A percentile compares a stretch with the other conserved stretches of the same genome.
These are phyloP conservation scores for Diaporthe caulivora DNA, from an alignment of 2,329 filamentous ascomycete species.

Conservation along the genomic window DNA sequence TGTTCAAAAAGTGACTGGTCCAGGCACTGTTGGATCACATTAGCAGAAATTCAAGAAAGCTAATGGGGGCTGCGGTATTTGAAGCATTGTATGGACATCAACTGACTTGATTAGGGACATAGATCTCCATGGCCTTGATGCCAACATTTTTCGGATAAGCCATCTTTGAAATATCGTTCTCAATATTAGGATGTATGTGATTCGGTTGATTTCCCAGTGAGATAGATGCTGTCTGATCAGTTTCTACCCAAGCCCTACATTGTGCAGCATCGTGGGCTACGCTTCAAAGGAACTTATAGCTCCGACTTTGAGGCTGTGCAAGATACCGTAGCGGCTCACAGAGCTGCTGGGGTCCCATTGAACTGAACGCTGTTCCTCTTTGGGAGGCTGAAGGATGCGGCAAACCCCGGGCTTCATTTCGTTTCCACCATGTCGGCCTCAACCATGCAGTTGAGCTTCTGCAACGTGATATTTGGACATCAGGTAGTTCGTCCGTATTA, in stretches of 20 bases:
- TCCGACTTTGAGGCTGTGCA: not conserved
- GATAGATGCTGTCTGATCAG: not conserved
- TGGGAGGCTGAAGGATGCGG: not conserved
- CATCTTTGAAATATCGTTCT: conserved; percentile 62
- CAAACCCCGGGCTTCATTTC: conserved; percentile 1
- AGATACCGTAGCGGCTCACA: not conserved
- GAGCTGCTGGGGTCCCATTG: not conserved
- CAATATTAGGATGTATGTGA: not conserved
- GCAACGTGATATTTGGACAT: not conserved
- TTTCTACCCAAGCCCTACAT: accelerated
- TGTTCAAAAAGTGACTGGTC: conserved; percentile 86
- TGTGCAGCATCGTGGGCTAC: not conserved
- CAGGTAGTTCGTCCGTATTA: not conserved
- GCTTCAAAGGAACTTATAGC: not conserved
- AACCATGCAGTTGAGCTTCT: not conserved
- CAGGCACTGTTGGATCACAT: conserved; percentile 72
- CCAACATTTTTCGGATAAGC: conserved; percentile 86
- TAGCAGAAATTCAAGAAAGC: not conserved
- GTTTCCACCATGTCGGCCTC: not conserved
- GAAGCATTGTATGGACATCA: not conserved
- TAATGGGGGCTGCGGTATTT: no score
- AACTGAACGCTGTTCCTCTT: not conserved
- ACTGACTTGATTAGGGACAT: conserved; percentile 86
- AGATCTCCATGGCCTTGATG: conserved; percentile 93
- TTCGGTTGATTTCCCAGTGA: not conserved